These are phyloP conservation scores for Emergomyces orientalis DNA, from an alignment of 2,329 filamentous ascomycete species.

Conservation along the genomic window DNA sequence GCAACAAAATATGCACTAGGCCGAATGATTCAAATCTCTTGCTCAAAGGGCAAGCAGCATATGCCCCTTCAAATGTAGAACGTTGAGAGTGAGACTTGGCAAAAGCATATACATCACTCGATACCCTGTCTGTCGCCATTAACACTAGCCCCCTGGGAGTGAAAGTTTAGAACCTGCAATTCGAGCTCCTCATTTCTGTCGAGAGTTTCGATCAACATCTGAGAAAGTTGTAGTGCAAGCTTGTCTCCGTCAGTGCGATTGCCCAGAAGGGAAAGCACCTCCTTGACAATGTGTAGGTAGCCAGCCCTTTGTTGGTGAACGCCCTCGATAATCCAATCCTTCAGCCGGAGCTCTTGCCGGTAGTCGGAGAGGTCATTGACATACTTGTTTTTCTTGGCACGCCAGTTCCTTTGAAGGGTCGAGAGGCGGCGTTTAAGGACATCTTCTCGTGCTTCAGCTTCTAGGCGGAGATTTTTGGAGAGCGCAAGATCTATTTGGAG, in stretches of 20 bases:
- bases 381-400: not conserved
- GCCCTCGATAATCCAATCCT: not conserved
- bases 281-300: not conserved
- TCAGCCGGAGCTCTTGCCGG: not conserved
- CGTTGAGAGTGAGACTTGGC: too few species aligned
- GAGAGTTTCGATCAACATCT: constrained; percentile 5
- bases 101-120: too few species aligned
- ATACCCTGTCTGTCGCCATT: too few species aligned
- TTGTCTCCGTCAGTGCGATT: not conserved
- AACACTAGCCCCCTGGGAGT: not conserved
- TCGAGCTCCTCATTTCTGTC: constrained; percentile 11
- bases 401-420: not conserved
- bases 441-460: not conserved
- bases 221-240: not conserved
- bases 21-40: too few species aligned
- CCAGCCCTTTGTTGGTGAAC: not conserved
- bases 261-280: not conserved
- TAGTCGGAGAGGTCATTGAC: not conserved
- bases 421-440: not conserved
- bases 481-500: not conserved
- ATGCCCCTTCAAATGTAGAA: too few species aligned
- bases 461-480: not conserved
- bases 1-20: too few species aligned
- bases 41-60: too few species aligned
- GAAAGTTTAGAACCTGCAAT: constrained; percentile 1